Base-by-base conservation (phyloP, 129 eudicot species). In the Artemisia argyi region DNA sequence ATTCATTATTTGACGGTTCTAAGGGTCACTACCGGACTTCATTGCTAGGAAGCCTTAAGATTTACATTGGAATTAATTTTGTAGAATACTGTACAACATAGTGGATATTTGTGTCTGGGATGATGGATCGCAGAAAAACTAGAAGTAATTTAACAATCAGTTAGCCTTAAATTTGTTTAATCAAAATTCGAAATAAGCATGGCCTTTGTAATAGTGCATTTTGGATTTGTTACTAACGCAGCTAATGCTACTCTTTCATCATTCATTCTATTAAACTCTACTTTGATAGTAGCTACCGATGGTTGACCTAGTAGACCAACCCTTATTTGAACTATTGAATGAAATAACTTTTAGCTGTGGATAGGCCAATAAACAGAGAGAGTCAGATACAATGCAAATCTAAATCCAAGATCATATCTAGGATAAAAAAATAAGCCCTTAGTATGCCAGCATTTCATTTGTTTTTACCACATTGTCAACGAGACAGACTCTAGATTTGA, bases 401-500 rank as follows among this genome's bases (percentile, higher is more conserved):
- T 11, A 52, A 13, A 52, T 52, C 19, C n/a, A 7, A 13, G 15
- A 56, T 42, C 16, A 58, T 14, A 42, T 56, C 66, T 39, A 71
- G 22, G 42, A 35, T 42, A 57, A 71, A 11, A 28, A 39, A 20
- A 12, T 55, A 18, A 14, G 1, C 32, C 46, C 17, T 57, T 58
- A 8, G 55, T 22, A 42, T 44, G 16, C 8, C 8, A 42, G 44
- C 13, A 3, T 7, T 26, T 46, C 4, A 3, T 35, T 35, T 8
- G 17, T 46, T 65, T 11, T 3, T 16, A 20, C 70, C 20, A 18
- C 14, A 65, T 17, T 39, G 10, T 42, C 39, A 18, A 17, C 17
- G 59, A 59, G 28, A 16, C 58, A 59, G 76, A 47, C 48, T 24
- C 47, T 12, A n/a, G 52, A 42, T 48, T 72, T 46, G 68, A 46